Conservation (phyloP, 306 rosid genomes). For the Sindora glabra region DNA sequence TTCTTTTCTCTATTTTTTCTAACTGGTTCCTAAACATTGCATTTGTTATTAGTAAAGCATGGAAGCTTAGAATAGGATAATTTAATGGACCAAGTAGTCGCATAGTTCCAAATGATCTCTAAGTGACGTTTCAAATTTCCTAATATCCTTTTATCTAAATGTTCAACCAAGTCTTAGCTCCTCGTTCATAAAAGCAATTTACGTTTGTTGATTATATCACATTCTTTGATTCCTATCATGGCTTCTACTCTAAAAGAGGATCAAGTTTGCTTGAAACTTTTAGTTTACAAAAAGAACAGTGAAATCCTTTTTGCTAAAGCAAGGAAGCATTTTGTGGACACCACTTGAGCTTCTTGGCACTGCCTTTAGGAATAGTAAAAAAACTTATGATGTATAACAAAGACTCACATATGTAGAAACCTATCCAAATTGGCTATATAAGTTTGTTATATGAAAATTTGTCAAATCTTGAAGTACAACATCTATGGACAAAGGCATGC, state of each 20-base stretch:
- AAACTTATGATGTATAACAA: neutral
- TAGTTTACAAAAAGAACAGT: neutral
- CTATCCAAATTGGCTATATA: neutral
- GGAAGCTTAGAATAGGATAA: too few species aligned
- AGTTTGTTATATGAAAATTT: constrained; percentile 6
- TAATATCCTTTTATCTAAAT: too few species aligned
- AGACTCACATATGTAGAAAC: neutral
- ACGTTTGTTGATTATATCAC: too few species aligned
- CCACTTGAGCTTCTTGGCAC: constrained; percentile 18
- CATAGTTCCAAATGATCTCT: too few species aligned
- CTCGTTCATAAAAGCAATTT: too few species aligned
- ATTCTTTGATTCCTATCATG: neutral
- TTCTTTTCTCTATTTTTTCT: too few species aligned
- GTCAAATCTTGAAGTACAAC: neutral
- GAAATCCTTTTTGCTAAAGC: constrained; percentile 16
- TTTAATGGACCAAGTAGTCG: too few species aligned
- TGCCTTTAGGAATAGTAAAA: constrained; percentile 11
- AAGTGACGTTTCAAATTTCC: too few species aligned
- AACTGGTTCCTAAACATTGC: too few species aligned
- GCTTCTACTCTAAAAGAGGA: neutral
- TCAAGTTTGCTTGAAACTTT: neutral
- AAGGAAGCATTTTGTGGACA: constrained; percentile 10
- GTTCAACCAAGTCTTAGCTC: too few species aligned
- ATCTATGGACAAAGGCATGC: neutral
- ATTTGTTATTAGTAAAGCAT: too few species aligned